Conservation (phyloP, 257 asterid species). For the Agastache rugosa region DNA sequence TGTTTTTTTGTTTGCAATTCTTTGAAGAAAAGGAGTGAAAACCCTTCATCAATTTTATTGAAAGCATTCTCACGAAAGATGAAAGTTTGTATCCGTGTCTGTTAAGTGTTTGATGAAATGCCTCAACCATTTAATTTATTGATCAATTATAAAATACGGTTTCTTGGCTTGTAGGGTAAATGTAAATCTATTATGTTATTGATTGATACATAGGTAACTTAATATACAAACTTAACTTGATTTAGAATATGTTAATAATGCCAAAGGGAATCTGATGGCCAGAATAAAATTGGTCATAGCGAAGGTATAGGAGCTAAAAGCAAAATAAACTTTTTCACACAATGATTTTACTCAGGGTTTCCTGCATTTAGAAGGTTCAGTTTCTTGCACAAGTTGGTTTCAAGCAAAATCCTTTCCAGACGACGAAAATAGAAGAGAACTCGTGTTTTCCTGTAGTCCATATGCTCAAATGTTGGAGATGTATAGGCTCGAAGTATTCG, state of each 20-base stretch:
- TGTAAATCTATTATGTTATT: background rate
- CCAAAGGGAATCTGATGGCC: background rate
- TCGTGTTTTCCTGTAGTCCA: background rate
- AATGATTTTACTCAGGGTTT: background rate
- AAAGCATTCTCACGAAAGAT: background rate
- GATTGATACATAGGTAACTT: background rate
- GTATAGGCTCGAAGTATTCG: background rate
- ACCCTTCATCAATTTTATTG: too few species aligned
- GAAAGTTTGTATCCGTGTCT: background rate
- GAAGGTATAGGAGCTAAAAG: background rate
- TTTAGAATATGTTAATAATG: background rate
- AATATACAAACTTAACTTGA: background rate
- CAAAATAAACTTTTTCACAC: background rate
- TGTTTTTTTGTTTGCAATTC: background rate
- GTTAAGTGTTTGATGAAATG: slow-evolving; percentile 23
- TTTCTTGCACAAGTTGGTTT: background rate
- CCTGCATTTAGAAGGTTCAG: background rate
- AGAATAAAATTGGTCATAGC: background rate
- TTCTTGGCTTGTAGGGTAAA: background rate
- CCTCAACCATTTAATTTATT: background rate
- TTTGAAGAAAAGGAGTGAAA: background rate
- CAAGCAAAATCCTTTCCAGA: background rate
- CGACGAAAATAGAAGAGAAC: background rate
- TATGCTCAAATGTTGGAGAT: background rate
- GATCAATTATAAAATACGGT: background rate